phyloP scores from a whole-genome alignment of 805 yeast species.

The Zygotorulaspora danielsina region DNA sequence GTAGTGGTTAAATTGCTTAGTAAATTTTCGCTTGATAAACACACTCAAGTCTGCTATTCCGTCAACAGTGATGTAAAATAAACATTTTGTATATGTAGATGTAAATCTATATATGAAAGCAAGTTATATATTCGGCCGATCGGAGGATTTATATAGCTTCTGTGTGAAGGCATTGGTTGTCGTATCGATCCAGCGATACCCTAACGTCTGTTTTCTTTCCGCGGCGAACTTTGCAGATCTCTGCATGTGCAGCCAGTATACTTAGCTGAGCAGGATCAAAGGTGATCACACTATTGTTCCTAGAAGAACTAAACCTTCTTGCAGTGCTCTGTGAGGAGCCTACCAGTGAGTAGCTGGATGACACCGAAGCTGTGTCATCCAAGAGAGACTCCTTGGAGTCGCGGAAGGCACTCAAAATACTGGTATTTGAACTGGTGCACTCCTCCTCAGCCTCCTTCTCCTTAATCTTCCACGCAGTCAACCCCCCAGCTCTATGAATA shows the following conservation, averaged over 20 bases:
- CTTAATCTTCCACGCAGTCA: background rate
- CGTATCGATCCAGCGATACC: constrained; percentile 13
- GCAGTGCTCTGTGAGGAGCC: constrained; percentile 3
- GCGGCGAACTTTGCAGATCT: constrained; percentile 7
- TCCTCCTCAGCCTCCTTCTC: constrained; percentile 2
- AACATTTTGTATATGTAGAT: too few relatives aligned
- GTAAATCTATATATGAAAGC: background rate
- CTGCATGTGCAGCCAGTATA: constrained; percentile 1
- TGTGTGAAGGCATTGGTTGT: constrained; percentile 5
- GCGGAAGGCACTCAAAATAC: constrained; percentile 9
- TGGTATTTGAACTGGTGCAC: constrained; percentile 7
- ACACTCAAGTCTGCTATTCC: too few relatives aligned
- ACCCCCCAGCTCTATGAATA: constrained; percentile 1
- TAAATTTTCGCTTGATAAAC: background rate
- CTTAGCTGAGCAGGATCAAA: constrained; percentile 4
- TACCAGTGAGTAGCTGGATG: constrained; percentile 10
- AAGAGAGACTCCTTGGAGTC: constrained; percentile 11
- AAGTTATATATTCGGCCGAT: background rate
- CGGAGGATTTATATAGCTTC: background rate
- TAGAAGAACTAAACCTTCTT: background rate
- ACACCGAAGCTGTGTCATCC: constrained; percentile 12
- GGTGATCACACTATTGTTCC: background rate
- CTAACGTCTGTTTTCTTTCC: constrained; percentile 6
- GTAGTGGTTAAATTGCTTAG: background rate
- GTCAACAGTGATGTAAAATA: too few relatives aligned